Conservation (phyloP, 2,329 filamentous ascomycete genomes). For the Diaporthe ampelina region DNA sequence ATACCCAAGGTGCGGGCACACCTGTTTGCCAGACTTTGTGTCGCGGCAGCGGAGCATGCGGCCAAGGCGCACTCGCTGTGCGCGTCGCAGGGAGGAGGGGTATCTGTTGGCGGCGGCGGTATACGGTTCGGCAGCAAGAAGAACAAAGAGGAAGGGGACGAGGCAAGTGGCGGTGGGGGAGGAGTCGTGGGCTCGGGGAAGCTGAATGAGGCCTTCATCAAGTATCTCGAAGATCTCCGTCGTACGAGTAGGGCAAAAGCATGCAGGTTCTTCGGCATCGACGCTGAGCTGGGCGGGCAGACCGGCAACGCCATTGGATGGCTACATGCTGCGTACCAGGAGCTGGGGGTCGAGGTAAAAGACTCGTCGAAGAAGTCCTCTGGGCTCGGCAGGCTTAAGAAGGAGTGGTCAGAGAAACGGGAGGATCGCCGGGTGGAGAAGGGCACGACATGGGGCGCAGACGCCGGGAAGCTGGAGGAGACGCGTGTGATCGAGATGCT, state of each 20-base stretch:
- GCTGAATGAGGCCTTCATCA: slow-evolving; percentile 75
- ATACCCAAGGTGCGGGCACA: slow-evolving; percentile 91
- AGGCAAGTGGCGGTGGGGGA: slow-evolving; percentile 42
- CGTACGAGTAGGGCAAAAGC: slow-evolving; percentile 85
- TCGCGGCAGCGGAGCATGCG: slow-evolving; percentile 91
- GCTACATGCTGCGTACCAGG: slow-evolving; percentile 82
- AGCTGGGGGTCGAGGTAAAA: slow-evolving; percentile 75
- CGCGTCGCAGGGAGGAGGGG: slow-evolving; percentile 30
- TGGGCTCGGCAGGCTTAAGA: slow-evolving; percentile 76
- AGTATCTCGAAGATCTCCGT: slow-evolving; percentile 82
- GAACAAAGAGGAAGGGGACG: slow-evolving; percentile 16
- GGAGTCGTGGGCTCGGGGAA: slow-evolving; percentile 57
- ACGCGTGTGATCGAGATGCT: slow-evolving; percentile 88
- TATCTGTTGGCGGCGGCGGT: neutral
- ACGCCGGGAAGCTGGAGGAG: slow-evolving; percentile 89
- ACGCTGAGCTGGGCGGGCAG: slow-evolving; percentile 86
- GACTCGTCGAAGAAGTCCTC: slow-evolving; percentile 65
- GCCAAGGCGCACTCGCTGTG: slow-evolving; percentile 74
- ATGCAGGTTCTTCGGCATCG: slow-evolving; percentile 90
- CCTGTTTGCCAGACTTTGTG: slow-evolving; percentile 87
- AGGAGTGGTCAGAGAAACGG: slow-evolving; percentile 80
- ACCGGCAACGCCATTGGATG: slow-evolving; percentile 90
- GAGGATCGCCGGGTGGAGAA: slow-evolving; percentile 86
- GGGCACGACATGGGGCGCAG: slow-evolving; percentile 80
- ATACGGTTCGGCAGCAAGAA: slow-evolving; percentile 30